Conservation (phyloP, 129 eudicot species). For the Helichrysum umbraculigerum region DNA sequence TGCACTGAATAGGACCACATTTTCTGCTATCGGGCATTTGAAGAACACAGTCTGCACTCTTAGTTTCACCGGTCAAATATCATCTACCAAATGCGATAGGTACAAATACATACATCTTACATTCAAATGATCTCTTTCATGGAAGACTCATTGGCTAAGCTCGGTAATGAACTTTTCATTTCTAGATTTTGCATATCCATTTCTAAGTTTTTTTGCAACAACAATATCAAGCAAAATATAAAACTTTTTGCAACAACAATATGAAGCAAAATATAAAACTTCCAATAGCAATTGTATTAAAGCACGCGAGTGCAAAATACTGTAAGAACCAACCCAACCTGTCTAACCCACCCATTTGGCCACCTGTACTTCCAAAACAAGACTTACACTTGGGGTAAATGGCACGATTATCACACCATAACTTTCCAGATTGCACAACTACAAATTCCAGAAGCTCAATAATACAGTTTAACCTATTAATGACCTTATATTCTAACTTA, state of each 20-base stretch:
- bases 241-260: too few relatives aligned
- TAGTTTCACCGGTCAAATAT: background rate
- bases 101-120: background rate
- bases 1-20: constrained; percentile 29
- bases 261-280: too few relatives aligned
- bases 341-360: background rate
- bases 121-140: too few relatives aligned
- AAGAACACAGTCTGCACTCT: constrained; percentile 10
- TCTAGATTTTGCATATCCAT: too few relatives aligned
- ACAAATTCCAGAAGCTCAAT: constrained; percentile 80
- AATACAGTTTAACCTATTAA: constrained; percentile 56
- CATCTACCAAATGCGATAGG: constrained; percentile 20
- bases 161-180: too few relatives aligned
- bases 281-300: too few relatives aligned
- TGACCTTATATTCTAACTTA: constrained; percentile 36
- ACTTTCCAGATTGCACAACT: constrained; percentile 56
- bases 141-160: too few relatives aligned
- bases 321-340: background rate
- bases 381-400: constrained; percentile 84
- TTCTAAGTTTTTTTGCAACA: too few relatives aligned
- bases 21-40: constrained; percentile 6
- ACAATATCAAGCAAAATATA: too few relatives aligned
- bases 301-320: too few relatives aligned
- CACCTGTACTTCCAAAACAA: background rate
- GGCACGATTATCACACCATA: constrained; percentile 73